Conservation (phyloP, 306 rosid genomes). For the Cicer yamashitae region DNA sequence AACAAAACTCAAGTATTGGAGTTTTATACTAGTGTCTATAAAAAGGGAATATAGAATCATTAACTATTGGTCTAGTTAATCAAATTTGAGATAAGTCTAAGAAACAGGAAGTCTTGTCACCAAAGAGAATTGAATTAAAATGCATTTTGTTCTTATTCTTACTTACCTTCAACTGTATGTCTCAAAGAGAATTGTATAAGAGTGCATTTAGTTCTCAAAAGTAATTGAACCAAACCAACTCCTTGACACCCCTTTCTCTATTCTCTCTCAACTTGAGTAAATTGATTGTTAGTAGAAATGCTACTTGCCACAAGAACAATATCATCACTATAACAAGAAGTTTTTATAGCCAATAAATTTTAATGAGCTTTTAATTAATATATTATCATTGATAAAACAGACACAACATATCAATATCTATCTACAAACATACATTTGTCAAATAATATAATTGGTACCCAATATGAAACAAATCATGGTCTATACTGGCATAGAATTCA, state of each 20-base stretch:
- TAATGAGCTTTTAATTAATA: constrained; percentile 36
- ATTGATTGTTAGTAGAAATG: constrained; percentile 66
- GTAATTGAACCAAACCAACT: constrained; percentile 30
- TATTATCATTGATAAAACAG: constrained; percentile 4
- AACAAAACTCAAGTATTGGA: too few species aligned
- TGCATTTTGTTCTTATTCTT: constrained; percentile 58
- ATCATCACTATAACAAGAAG: constrained; percentile 58
- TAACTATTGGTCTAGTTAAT: constrained; percentile 29
- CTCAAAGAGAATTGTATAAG: constrained; percentile 43
- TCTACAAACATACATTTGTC: constrained; percentile 57
- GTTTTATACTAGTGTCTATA: constrained; percentile 54
- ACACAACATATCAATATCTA: constrained; percentile 9
- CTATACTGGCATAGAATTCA: too few species aligned
- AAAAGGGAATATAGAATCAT: constrained; percentile 32
- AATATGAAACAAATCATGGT: too few species aligned
- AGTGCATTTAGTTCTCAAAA: constrained; percentile 32
- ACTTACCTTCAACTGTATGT: constrained; percentile 78
- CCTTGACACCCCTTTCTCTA: constrained; percentile 27
- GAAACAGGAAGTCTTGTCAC: background rate
- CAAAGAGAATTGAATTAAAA: background rate
- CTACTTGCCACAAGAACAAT: constrained; percentile 74
- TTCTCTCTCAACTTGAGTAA: constrained; percentile 49
- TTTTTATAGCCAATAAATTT: constrained; percentile 61
- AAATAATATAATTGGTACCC: background rate
- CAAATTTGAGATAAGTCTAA: constrained; percentile 30